These are phyloP conservation scores for Amniculicola lignicola DNA, from an alignment of 495 filamentous ascomycete genomes.

Conservation along the genomic window DNA sequence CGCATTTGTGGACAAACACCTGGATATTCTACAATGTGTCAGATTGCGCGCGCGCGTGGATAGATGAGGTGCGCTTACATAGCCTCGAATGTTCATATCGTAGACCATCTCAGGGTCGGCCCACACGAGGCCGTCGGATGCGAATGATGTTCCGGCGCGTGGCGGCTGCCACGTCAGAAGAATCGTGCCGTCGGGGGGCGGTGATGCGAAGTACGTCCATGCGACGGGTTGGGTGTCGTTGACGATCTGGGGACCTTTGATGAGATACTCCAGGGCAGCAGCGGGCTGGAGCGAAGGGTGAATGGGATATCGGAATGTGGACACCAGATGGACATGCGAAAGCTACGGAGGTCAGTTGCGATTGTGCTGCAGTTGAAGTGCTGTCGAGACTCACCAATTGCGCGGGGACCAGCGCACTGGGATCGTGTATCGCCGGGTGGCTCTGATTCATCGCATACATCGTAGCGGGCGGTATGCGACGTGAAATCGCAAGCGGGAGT, in stretches of 20 bases:
- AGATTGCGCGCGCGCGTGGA: conserved; percentile 4
- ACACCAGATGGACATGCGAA: conserved; percentile 82
- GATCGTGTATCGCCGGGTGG: conserved; percentile 11
- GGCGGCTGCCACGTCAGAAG: conserved; percentile 86
- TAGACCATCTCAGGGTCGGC: conserved; percentile 70
- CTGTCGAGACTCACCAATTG: conserved; percentile 7
- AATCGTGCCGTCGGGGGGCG: conserved; percentile 73
- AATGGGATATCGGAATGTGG: conserved; percentile 67
- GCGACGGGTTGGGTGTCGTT: conserved; percentile 73
- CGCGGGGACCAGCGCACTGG: conserved; percentile 9
- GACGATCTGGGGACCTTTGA: conserved; percentile 74
- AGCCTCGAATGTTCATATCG: conserved; percentile 67
- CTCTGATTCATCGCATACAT: conserved; percentile 8
- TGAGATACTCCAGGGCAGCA: conserved; percentile 71
- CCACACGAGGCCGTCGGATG: conserved; percentile 93
- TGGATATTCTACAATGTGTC: conserved; percentile 60
- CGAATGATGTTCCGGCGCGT: conserved; percentile 57
- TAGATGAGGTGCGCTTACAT: conserved; percentile 54
- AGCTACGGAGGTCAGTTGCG: conserved; percentile 52
- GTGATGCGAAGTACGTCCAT: conserved; percentile 80
- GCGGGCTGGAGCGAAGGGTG: conserved; percentile 63
- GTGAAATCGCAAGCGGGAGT: neutral
- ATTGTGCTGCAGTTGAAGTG: neutral
- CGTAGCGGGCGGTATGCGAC: neutral
- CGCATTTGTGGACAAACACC: conserved; percentile 74